A percentile compares a stretch with the other conserved stretches of the same genome.
phyloP scores from a whole-genome alignment of 805 yeast genomes.

The Suhomyces xylopsoci region DNA sequence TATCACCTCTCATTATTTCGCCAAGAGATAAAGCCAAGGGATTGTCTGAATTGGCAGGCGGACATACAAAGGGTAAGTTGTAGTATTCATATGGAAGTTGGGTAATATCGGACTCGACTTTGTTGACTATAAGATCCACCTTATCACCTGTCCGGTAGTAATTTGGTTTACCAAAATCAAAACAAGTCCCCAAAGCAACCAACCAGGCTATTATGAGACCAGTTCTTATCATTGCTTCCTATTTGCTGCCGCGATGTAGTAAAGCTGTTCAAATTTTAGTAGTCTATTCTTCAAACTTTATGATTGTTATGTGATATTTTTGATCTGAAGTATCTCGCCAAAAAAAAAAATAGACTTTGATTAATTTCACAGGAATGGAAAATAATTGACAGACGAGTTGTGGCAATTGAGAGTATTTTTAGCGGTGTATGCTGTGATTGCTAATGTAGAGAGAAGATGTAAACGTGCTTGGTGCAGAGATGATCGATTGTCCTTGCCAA shows the following conservation, averaged over 20 bases:
- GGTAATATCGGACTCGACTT: constrained; percentile 73
- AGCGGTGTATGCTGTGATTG: neutral
- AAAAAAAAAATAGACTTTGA: neutral
- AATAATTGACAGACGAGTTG: neutral
- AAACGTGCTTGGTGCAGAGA: neutral
- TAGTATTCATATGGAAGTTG: constrained; percentile 76
- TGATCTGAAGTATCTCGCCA: neutral
- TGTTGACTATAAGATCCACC: constrained; percentile 70
- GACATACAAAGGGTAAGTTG: constrained; percentile 78
- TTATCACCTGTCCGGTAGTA: constrained; percentile 50
- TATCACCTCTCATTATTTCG: constrained; percentile 76
- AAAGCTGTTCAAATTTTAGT: neutral
- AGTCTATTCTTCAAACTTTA: neutral
- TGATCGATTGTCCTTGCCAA: neutral
- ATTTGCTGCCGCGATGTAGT: neutral
- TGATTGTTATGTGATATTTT: neutral
- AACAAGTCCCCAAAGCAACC: constrained; percentile 6
- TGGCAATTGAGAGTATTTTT: neutral
- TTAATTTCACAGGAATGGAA: neutral
- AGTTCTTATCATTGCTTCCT: neutral
- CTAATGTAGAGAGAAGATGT: neutral
- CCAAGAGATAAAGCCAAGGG: constrained; percentile 69
- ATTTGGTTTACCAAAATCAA: constrained; percentile 29
- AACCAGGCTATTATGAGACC: neutral
- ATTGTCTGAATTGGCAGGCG: constrained; percentile 51